These are phyloP conservation scores for Teratosphaeria pseudoeucalypti DNA, from an alignment of 2,329 filamentous ascomycete species.

Conservation along the genomic window DNA sequence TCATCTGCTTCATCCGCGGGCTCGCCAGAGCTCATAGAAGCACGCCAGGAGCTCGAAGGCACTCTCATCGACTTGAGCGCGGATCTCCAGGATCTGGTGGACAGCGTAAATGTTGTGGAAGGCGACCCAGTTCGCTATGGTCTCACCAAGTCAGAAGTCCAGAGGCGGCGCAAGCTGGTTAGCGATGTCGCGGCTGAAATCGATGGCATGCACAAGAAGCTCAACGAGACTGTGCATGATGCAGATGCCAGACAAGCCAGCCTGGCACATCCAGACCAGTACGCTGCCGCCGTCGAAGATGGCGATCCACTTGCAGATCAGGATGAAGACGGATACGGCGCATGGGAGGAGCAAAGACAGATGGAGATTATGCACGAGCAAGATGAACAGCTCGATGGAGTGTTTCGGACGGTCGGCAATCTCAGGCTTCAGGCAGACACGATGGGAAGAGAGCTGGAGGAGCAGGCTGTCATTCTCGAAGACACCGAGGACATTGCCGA, in stretches of 20 bases:
- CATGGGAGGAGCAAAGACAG: constrained; percentile 77
- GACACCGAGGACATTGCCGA: constrained; percentile 77
- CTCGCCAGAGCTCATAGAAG: constrained; percentile 59
- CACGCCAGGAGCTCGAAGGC: constrained; percentile 64
- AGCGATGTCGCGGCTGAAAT: constrained; percentile 83
- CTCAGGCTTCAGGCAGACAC: constrained; percentile 81
- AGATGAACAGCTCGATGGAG: constrained; percentile 82
- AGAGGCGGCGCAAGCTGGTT: constrained; percentile 68
- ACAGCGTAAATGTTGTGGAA: constrained; percentile 79
- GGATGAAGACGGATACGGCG: constrained; percentile 52
- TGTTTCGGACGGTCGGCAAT: constrained; percentile 88
- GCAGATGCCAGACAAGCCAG: constrained; percentile 33
- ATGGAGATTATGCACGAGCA: constrained; percentile 87
- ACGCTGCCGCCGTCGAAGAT: constrained; percentile 27
- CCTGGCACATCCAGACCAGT: constrained; percentile 52
- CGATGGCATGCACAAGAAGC: constrained; percentile 77
- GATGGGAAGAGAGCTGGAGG: constrained; percentile 93
- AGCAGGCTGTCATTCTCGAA: constrained; percentile 82
- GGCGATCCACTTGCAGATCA: constrained; percentile 28
- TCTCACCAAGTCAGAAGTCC: constrained; percentile 70
- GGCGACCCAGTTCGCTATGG: constrained; percentile 79
- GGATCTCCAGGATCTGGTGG: constrained; percentile 80
- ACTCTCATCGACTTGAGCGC: constrained; percentile 64
- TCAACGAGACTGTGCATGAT: constrained; percentile 49
- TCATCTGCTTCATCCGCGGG: constrained; percentile 62